Base-by-base conservation (phyloP, 83 land plant species). In the Picea engelmannii region DNA sequence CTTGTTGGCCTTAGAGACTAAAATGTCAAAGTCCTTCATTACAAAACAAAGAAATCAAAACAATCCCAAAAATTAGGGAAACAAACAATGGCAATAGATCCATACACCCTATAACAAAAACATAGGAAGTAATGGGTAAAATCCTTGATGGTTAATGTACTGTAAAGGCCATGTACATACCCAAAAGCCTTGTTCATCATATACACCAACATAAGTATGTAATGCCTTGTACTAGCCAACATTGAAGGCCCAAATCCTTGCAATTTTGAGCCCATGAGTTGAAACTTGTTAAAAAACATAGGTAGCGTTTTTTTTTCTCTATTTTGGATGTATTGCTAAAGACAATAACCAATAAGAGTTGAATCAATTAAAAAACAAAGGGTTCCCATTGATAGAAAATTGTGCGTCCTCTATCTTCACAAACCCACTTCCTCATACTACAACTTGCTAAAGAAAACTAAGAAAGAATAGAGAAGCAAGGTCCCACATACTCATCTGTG, bases 11-110 rank as follows among this genome's bases (percentile, higher is more conserved):
- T 94, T 95, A 42, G 84, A 79, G 5, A 96, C 59, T 77, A 87
- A 95, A 83, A 90, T 92, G 83, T 96, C 96, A 17, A 93, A 85
- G 16, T 66, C 96, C 95, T 95, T 81, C 17, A 63, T 4, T n/a
- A 63, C 4, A 81, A 20, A 76, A 44, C 16, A 76, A 21, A 18
- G 23, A 4, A 21, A 64, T 4, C 65, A 82, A 10, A 31, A 31
- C 62, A 42, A 8, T 65, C 44, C 20, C 5, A 82, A 59, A 40
- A 24, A 15, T 10, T 23, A 35, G 38, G 59, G n/a, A 60, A 42
- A 6, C 44, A 42, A 42, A 42, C 6, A 42, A 42, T 42, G 5
- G 63, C 42, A 42, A 6, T 42, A 42, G 44, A 42, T 42, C 44
- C 6, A 42, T 4, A 42, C 65, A 63, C 49, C 42, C 31, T 23